Conservation (phyloP, 1,284 basidiomycete genomes). For the Earliella scabrosa region DNA sequence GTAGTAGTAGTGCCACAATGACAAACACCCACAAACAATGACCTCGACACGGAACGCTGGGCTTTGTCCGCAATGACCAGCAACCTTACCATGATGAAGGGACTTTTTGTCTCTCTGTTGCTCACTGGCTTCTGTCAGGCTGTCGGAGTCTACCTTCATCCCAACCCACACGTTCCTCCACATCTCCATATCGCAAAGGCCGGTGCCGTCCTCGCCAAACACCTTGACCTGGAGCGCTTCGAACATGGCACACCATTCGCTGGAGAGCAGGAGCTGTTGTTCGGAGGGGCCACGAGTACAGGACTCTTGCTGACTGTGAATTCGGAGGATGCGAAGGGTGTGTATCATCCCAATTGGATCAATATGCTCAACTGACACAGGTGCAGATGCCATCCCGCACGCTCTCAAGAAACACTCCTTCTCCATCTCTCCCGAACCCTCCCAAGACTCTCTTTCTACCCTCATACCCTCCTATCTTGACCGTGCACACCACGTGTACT, state of each 20-base stretch:
- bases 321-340: constrained; percentile 62
- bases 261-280: constrained; percentile 49
- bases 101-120: constrained; percentile 31
- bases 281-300: constrained; percentile 57
- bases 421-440: constrained; percentile 35
- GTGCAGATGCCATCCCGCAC: constrained; percentile 53
- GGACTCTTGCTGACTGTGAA: constrained; percentile 61
- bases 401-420: constrained; percentile 49
- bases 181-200: constrained; percentile 56
- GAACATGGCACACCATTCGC: constrained; percentile 41
- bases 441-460: constrained; percentile 45
- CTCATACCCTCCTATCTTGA: constrained; percentile 59
- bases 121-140: constrained; percentile 42
- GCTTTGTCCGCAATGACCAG: constrained; percentile 2
- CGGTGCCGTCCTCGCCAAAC: constrained; percentile 62
- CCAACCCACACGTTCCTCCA: constrained; percentile 38
- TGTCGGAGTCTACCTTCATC: constrained; percentile 55
- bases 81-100: constrained; percentile 33
- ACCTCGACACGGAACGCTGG: constrained; percentile 10
- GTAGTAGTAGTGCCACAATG: constrained; percentile 21
- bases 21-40: constrained; percentile 20
- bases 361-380: no score
- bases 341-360: no score
- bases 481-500: constrained; percentile 61
- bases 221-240: constrained; percentile 71